Base-by-base conservation (phyloP, 768 basidiomycete species). In the Daedaleopsis nitida region DNA sequence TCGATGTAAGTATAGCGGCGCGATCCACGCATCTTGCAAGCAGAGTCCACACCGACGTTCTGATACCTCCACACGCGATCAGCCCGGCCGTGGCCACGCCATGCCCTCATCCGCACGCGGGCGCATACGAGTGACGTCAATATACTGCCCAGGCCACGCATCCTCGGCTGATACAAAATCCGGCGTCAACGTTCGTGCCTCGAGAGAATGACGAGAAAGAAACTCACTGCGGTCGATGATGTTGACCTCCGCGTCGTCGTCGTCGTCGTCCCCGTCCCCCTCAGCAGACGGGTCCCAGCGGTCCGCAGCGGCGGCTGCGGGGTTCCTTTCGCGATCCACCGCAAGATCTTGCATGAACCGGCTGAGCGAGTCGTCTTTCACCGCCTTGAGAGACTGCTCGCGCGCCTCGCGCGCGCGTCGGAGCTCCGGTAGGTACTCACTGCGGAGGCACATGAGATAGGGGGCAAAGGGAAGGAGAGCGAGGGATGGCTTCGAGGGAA, bases 351-450 rank as follows among this genome's bases (percentile, higher is more conserved):
- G 80, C 87, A 96, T 86, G 61, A 94, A 73, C 48, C 89, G 80
- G 66, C 80, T 82, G 77, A 96, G 79, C 0, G 89, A 92, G 57
- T 94, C 93, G 24, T 86, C 80, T 70, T 94, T 93, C 47, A 79
- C 78, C 43, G 82, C 84, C 55, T 84, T 80, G 10, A 92, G 78
- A 0, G 84, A 80, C 66, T 85, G 80, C 57, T 91, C 88, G 32
- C 88, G 83, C 4, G 80, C 77, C 9, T 80, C 81, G 16, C 84
- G 83, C 17, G 94, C 85, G 37, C 86, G 84, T 47, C 88, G 82
- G 6, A 98, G 82, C 70, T 98, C 96, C 0, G 96, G 95, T 37
- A 94, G 82, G 72, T 98, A 99, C 57, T 95, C 93, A 62, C 94
- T 96, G 73, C 1, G 34, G 23, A 38, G 27, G 27, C 27, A 32